phyloP scores from a whole-genome alignment of 306 rosid genomes.

The Gastrolobium bilobum region DNA sequence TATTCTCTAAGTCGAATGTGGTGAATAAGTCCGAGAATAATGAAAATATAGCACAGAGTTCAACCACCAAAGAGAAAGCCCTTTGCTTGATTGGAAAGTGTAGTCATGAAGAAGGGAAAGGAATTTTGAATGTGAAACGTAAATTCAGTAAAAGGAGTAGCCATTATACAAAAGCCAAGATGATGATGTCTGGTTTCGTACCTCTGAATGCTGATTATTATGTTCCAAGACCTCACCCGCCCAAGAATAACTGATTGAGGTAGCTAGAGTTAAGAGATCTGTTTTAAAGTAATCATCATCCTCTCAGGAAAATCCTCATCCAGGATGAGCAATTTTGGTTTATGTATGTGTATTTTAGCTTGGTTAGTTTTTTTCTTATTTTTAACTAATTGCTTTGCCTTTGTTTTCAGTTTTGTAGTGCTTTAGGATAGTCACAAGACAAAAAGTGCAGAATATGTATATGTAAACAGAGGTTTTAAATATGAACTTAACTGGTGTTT shows the following conservation, averaged over 20 bases:
- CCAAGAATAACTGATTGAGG: slow-evolving; percentile 62
- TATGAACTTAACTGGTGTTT: background rate
- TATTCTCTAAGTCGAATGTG: slow-evolving; percentile 1
- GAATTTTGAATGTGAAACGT: slow-evolving; percentile 2
- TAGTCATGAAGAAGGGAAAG: background rate
- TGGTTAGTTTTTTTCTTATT: slow-evolving; percentile 13
- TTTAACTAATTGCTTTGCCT: background rate
- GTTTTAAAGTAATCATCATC: background rate
- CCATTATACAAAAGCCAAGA: slow-evolving; percentile 36
- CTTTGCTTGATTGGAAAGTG: background rate
- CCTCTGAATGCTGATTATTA: slow-evolving; percentile 68
- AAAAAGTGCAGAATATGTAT: slow-evolving; percentile 15
- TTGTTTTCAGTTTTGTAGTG: slow-evolving; percentile 34
- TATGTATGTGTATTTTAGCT: background rate
- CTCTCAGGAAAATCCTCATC: no score
- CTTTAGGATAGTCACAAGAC: slow-evolving; percentile 1
- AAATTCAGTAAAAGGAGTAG: slow-evolving; percentile 16
- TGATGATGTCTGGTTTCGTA: slow-evolving; percentile 51
- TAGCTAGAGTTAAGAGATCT: background rate
- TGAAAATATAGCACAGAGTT: slow-evolving; percentile 6
- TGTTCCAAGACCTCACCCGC: slow-evolving; percentile 75
- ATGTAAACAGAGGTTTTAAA: slow-evolving; percentile 15
- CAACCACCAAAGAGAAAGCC: slow-evolving; percentile 9
- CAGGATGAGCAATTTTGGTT: slow-evolving; percentile 29
- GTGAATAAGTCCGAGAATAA: slow-evolving; percentile 1